Evolutionary conservation across 257 asterid species (phyloP), one percentile per base, ranked within the genome.

Genomic region (Scutellaria minor): DNA sequence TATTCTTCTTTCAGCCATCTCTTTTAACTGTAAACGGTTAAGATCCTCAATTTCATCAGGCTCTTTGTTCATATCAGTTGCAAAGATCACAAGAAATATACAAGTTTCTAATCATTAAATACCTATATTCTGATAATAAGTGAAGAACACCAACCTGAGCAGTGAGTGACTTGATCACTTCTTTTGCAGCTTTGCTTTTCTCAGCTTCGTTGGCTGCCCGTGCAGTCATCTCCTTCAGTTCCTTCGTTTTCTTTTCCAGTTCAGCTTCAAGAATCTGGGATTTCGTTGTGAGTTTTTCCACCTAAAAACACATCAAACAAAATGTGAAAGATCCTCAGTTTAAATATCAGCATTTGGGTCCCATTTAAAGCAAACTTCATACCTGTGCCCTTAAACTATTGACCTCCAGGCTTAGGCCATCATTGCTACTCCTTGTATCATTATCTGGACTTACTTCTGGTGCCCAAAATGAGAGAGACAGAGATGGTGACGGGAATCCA

Each of bases 321-420:
- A 18, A 40, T 31, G 12, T 27, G 44, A 27, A 31, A 31, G 37
- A 31, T 31, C 37, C 37, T 31, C 37, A 31, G 5, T 31, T 31
- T 31, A 31, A 31, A 4, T 31, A 31, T 31, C 37, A 31, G 37
- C 37, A 31, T 31, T 31, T 4, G 37, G 3, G 37, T 31, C 37
- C 37, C 37, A 31, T 31, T 1, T 31, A 31, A 31, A 31, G 37
- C 37, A 76, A 27, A 41, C 13, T 41, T 0, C 5, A 64, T 80
- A 92, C 98, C 93, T 89, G 92, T 79, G 83, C 87, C 84, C 77
- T 90, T 54, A 93, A 78, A 78, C 75, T 76, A 79, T 78, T 87
- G 73, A 87, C 85, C 84, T 93, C 98, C 78, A 75, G 76, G 74
- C 63, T 64, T 65, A 84, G 71, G 65, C 66, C 78, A 24, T 78